Base-by-base conservation (phyloP, 2,329 filamentous ascomycete species). In the Fusarium robinianum region DNA sequence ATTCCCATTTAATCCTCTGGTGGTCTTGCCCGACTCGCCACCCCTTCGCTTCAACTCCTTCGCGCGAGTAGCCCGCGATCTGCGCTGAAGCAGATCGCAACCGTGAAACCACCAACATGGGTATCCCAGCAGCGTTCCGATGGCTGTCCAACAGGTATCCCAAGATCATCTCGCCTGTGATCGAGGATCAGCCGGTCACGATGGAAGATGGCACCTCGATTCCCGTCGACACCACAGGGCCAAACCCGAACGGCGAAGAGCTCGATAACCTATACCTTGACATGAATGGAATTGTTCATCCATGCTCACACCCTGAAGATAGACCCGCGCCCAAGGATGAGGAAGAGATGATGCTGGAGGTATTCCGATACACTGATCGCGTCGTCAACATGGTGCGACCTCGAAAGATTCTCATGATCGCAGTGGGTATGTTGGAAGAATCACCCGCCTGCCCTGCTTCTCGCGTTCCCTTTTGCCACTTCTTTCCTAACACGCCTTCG, bases 261-360 rank as follows among this genome's bases (percentile, higher is more conserved):
- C 88, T 96, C 63, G 92, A 99, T 72, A 99, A 99, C 63, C 77
- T 99, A 5, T 99, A 99, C 65, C 81, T 99, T 53, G 94, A 99
- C 64, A 97, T 99, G 92, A 99, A 99, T 70, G 95, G 94, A 67
- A 99, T 99, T 57, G 94, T 99, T 24, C 94, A 99, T 75, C 95
- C 95, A 21, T 99, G 94, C 73, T 96, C 92, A 32, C 94, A 99
- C 72, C 94, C 94, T 1, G 94, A 99, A 68, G 92, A 97, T 63
- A 83, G 84, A 52, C 90, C 94, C 2, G 83, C 94, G 4, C 94
- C 94, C 8, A 87, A 86, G 63, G 92, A 94, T 49, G 94, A 99
- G 73, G 90, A 95, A 67, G 94, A 97, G 72, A 99, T 99, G 94
- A 99, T 99, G 94, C 68, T 96, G 61, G 95, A 95, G 65, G 85